Conservation (phyloP, 371 early-diverging fungal species). For the Synchytrium microbalum region DNA sequence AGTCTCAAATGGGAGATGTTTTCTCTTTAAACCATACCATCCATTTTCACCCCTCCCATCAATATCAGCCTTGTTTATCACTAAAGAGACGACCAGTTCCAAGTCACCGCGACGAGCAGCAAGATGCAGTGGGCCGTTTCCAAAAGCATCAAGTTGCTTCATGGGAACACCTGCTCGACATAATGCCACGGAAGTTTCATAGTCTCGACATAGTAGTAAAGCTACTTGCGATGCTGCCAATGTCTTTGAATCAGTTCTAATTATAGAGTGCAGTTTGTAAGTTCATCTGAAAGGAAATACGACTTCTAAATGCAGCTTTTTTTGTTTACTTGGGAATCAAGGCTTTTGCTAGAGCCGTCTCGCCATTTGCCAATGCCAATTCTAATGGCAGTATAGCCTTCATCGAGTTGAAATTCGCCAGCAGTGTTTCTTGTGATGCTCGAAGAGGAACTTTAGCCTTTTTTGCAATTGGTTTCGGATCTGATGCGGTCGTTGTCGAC, state of each 20-base stretch:
- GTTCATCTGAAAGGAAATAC: constrained; percentile 1
- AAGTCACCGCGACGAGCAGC: constrained; percentile 28
- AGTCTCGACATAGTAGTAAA: constrained; percentile 24
- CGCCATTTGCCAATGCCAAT: neutral
- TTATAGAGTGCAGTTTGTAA: neutral
- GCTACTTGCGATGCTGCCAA: constrained; percentile 18
- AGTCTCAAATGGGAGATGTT: neutral
- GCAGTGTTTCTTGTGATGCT: neutral
- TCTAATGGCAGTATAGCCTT: neutral
- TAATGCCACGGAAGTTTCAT: constrained; percentile 19
- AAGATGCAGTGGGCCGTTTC: constrained; percentile 27
- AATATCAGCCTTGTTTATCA: constrained; percentile 20
- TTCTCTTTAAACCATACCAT: constrained; percentile 20
- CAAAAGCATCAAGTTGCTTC: constrained; percentile 22
- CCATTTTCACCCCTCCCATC: constrained; percentile 26
- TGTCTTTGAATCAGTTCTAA: constrained; percentile 21
- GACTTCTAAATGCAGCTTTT: too few relatives aligned
- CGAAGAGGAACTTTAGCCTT: too few relatives aligned
- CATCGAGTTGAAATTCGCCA: neutral
- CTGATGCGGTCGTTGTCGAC: neutral
- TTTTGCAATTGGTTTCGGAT: neutral
- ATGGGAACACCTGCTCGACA: constrained; percentile 20
- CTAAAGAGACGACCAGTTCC: constrained; percentile 23
- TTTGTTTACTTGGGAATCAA: neutral
- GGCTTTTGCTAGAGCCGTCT: neutral